Evolutionary conservation across 441 rosid genomes (phyloP).

Genomic region (Capsella rubella): DNA sequence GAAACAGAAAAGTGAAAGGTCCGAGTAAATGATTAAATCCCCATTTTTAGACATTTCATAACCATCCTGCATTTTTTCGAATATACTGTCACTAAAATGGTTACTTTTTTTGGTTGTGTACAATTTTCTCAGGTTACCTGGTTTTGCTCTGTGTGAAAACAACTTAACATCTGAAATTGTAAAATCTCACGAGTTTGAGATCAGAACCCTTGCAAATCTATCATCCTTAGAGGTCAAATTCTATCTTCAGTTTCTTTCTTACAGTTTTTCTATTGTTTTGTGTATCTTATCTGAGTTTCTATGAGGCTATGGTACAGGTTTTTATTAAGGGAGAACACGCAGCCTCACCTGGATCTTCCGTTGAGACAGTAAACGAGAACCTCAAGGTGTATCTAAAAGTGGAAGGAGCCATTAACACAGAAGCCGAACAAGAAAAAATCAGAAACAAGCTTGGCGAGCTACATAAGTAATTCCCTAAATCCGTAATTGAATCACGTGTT

Average conservation of each 20-base stretch:
- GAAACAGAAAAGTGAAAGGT: conserved; percentile 88
- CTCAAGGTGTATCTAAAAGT: conserved; percentile 82
- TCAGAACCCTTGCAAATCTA: conserved; percentile 66
- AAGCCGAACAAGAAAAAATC: conserved; percentile 75
- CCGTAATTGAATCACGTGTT: neutral
- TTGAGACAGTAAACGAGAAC: conserved; percentile 84
- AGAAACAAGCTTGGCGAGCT: conserved; percentile 69
- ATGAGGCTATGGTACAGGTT: conserved; percentile 55
- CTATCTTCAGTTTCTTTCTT: conserved; percentile 3
- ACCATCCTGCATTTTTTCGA: neutral
- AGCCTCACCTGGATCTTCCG: conserved; percentile 79
- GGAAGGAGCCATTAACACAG: conserved; percentile 65
- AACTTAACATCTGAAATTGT: conserved; percentile 54
- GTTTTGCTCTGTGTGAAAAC: conserved; percentile 71
- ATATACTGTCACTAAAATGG: neutral
- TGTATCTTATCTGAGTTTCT: neutral
- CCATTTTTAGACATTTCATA: neutral
- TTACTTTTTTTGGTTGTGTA: neutral
- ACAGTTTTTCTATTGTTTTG: neutral
- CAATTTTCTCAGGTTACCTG: conserved; percentile 68
- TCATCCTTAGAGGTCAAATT: conserved; percentile 66
- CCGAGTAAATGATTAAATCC: conserved; percentile 4
- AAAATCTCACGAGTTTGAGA: conserved; percentile 62
- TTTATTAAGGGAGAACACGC: conserved; percentile 64
- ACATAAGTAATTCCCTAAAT: conserved; percentile 59